Evolutionary conservation across 768 basidiomycete species (phyloP), one percentile per base, ranked within the genome.

Genomic region (Lactifluus volemus): DNA sequence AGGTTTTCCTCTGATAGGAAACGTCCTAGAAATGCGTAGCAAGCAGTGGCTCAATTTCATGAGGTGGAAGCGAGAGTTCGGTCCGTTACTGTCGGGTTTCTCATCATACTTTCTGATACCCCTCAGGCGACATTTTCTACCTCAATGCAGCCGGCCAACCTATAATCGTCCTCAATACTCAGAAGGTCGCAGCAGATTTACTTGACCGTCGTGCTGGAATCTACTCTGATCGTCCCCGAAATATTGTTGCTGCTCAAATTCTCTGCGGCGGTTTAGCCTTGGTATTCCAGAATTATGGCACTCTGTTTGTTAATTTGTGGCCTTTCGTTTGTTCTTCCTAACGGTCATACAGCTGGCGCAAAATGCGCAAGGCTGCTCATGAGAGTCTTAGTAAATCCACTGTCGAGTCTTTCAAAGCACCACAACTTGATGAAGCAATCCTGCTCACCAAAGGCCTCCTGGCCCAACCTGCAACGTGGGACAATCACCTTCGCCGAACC

Each of bases 121-220:
- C 7, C n/a, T 11, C 17, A 67, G 66, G 66, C 38, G 58, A 63
- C 47, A 21, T 67, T 50, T 45, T 67, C 52, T 67, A 55, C 49
- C 48, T 67, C 6, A 67, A 36, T 52, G 61, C 63, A 8, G 56
- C 50, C 25, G 66, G 66, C 14, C 61, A 67, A n/a, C 61, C 67
- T 12, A 61, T 65, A 6, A 49, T 71, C 19, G 60, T 71, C 10
- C 59, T 71, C 42, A 71, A 68, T 49, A 39, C 63, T 39, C 64
- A 65, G 25, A 63, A 71, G 49, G 68, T 52, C 4, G 65, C 67
- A 17, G 50, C 53, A 14, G 70, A 71, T 25, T 45, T 70, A 19
- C 62, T 69, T 7, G 70, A 69, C 38, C 64, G 64, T 19, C 51
- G 64, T 17, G 55, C 64, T 0, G 56, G 52, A 19, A 65, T 63